Base-by-base conservation (phyloP, 2,329 filamentous ascomycete species). In the Hansfordia pulvinata region DNA sequence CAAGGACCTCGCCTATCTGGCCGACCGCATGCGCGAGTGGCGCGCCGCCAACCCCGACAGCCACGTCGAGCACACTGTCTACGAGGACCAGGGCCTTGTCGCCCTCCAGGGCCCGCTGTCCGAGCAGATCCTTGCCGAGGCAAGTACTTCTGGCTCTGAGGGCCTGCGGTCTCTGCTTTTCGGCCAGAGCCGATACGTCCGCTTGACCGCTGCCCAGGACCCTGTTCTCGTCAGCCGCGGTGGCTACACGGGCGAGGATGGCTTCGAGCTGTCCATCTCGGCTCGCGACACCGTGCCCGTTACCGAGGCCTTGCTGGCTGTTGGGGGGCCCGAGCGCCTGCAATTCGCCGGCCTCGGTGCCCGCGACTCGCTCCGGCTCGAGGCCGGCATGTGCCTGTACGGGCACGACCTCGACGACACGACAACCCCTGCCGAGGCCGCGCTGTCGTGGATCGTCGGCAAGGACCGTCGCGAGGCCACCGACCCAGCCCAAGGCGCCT, bases 341-440 rank as follows among this genome's bases (percentile, higher is more conserved):
- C 77, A 79, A 44, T 69, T 93, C 23, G 85, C 88, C 2, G 90
- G 90, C 3, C 69, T 98, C 0, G 90, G 86, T 8, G 84, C 90
- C 3, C 73, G 90, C 36, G 90, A 98, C 53, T 92, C 80, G 34
- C 71, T 98, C 32, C 76, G 90, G 24, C 73, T 98, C 17, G 90
- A 98, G 59, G 90, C 90, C 1, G 90, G 90, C 34, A 93, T 98
- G 88, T 98, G 90, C 54, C 68, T 98, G n/a, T 98, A 98, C 57
- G 90, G 90, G n/a, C 84, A 96, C 56, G 90, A 98, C 52, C 69
- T 98, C 19, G 76, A 92, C 49, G 88, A 93, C 47, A 52, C 53
- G n/a, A 72, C 64, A 11, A 72, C 68, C 10, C 68, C 68, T 10
- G 64, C 66, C 35, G 69, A 73, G 52, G 69, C 54, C 17, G 60